Evolutionary conservation across 441 rosid genomes (phyloP), one percentile per base, ranked within the genome.

Genomic region (Syzygium malaccense): DNA sequence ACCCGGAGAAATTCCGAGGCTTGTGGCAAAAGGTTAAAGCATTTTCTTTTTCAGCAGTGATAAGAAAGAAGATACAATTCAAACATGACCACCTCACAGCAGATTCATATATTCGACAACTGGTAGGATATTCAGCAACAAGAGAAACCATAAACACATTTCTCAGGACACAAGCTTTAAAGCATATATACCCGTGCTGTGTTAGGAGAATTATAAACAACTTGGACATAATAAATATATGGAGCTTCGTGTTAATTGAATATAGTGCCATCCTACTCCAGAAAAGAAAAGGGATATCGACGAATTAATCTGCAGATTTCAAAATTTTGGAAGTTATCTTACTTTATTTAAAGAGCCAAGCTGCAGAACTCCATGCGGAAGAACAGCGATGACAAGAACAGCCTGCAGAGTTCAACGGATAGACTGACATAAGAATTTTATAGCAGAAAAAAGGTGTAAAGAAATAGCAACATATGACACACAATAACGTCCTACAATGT

Each of bases 291-390:
- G 83, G 49, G 51, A 75, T 75, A 37, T 75, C 41, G 49, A 75
- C 2, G 10, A 75, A 75, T 20, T 75, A 75, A 75, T 75, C n/a
- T 23, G 51, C 83, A 75, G 51, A 75, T 23, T 28, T 15, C 83
- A 75, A 75, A 75, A 75, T 23, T 23, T 75, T 75, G 51, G 88
- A 91, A 88, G 60, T 86, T 64, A 55, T 89, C 98, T 95, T 95
- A 96, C 99, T 90, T 95, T 92, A 89, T 88, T 91, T 87, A 95
- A 91, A 85, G 99, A 96, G 89, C 98, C 99, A 87, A 97, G 97
- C 91, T 97, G 99, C 86, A 95, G 92, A 89, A 97, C 98, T 92
- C 98, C 99, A 92, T 90, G 92, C 15, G 95, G 94, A 92, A 92
- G 95, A 91, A 96, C 96, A 91, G 98, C 93, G 68, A 95, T 94